Percentiles rank a stretch among this genome's conserved stretches.
phyloP scores from a whole-genome alignment of 163 green algal species.

The Chlamydomonas reinhardtii region DNA sequence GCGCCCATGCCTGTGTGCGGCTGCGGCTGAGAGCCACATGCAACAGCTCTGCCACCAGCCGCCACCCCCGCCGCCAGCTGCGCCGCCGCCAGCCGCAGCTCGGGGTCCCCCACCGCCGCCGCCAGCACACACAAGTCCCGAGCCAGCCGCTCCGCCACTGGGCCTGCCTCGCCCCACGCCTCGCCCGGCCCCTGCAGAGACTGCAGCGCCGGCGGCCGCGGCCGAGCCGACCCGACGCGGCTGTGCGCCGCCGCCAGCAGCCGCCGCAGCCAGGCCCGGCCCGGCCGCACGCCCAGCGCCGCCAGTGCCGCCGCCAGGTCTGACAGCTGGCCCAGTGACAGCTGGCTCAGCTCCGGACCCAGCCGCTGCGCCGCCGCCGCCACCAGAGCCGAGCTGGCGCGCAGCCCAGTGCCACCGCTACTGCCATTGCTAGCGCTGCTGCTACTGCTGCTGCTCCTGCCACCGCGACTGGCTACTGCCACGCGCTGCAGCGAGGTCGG shows the following conservation, averaged over 20 bases:
- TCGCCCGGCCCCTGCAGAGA: too few species aligned
- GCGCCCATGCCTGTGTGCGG: too few species aligned
- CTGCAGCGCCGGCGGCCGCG: too few species aligned
- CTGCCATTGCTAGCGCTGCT: too few species aligned
- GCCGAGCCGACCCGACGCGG: background rate
- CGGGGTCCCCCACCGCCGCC: background rate
- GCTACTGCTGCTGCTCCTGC: too few species aligned
- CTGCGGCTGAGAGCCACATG: too few species aligned
- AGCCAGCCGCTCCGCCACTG: too few species aligned
- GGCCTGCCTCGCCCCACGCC: too few species aligned
- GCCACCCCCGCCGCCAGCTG: background rate
- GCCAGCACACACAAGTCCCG: background rate
- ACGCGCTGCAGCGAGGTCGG: background rate
- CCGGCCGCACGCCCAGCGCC: constrained; percentile 9
- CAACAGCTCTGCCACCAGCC: too few species aligned
- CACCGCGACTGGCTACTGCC: too few species aligned
- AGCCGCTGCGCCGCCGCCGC: background rate
- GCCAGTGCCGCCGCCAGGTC: background rate
- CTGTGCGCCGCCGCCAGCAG: background rate
- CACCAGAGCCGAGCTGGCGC: constrained; percentile 16
- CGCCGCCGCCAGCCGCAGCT: background rate
- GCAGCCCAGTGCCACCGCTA: background rate
- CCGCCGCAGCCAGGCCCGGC: background rate
- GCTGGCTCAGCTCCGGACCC: background rate
- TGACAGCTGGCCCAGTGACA: background rate